Evolutionary conservation across 2,329 filamentous ascomycete genomes (phyloP).

Genomic region (Phyllosticta ampelicida): DNA sequence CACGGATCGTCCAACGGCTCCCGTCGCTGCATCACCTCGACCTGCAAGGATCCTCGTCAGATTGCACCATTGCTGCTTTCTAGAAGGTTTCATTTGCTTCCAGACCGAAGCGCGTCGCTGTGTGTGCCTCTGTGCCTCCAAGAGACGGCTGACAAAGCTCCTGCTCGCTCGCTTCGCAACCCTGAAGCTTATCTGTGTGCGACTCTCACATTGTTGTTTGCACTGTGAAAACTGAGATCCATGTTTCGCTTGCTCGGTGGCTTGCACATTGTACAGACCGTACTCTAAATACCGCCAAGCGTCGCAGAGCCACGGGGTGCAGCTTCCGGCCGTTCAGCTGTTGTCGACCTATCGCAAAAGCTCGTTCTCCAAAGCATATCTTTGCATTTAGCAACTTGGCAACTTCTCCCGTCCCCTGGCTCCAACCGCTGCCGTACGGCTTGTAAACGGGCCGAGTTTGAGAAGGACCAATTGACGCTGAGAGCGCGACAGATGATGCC

Average conservation of each 20-base stretch:
- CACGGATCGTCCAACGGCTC: constrained; percentile 6
- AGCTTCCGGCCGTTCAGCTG: neutral
- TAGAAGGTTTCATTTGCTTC: constrained; percentile 10
- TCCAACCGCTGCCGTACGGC: neutral
- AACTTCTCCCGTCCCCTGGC: neutral
- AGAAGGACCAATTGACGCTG: neutral
- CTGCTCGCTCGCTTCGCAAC: too few relatives aligned
- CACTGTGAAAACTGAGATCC: neutral
- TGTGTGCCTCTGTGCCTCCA: too few relatives aligned
- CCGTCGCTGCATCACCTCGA: constrained; percentile 5
- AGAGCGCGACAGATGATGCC: neutral
- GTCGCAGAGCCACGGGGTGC: neutral
- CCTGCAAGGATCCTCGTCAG: constrained; percentile 6
- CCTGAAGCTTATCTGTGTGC: neutral
- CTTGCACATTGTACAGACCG: neutral
- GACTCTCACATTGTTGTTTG: neutral
- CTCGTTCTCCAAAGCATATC: neutral
- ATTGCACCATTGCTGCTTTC: constrained; percentile 8
- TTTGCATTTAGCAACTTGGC: neutral
- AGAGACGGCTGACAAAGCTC: neutral
- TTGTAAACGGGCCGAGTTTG: neutral
- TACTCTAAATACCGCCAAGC: neutral
- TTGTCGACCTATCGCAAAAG: neutral
- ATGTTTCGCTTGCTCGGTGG: neutral
- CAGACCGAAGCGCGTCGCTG: too few relatives aligned